Conservation (phyloP, 2,329 filamentous ascomycete genomes). For the Botryotinia globosa region DNA sequence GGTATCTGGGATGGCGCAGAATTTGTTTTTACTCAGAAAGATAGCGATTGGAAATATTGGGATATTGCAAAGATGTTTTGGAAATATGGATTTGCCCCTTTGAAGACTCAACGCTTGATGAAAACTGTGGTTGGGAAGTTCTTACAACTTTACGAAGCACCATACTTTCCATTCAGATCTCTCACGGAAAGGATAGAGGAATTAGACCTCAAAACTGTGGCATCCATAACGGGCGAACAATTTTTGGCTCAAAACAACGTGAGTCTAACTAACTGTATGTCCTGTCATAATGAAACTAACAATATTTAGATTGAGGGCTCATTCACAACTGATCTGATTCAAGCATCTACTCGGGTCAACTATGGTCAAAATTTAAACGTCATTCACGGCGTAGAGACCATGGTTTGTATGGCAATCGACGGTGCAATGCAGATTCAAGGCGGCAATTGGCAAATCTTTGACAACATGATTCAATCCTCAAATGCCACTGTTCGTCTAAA, state of each 20-base stretch:
- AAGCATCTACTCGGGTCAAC: slow-evolving; percentile 89
- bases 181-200: slow-evolving; percentile 66
- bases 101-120: slow-evolving; percentile 70
- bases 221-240: slow-evolving; percentile 69
- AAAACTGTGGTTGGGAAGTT: slow-evolving; percentile 70
- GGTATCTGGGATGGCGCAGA: slow-evolving; percentile 80
- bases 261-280: slow-evolving; percentile 21
- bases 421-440: slow-evolving; percentile 76
- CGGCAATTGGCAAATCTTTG: slow-evolving; percentile 94
- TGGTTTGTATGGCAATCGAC: slow-evolving; percentile 85
- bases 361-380: slow-evolving; percentile 85
- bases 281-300: slow-evolving; percentile 20
- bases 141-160: slow-evolving; percentile 73
- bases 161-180: slow-evolving; percentile 80
- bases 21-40: slow-evolving; percentile 67
- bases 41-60: slow-evolving; percentile 69
- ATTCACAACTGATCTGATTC: slow-evolving; percentile 80
- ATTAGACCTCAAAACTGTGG: slow-evolving; percentile 64
- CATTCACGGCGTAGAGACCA: slow-evolving; percentile 85
- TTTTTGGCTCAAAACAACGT: slow-evolving; percentile 65
- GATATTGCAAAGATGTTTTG: slow-evolving; percentile 75
- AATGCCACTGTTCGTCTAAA: slow-evolving; percentile 61
- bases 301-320: slow-evolving; percentile 52
- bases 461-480: slow-evolving; percentile 69
- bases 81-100: slow-evolving; percentile 79